Evolutionary conservation across 1,284 basidiomycete species (phyloP), one percentile per base, ranked within the genome.

Genomic region (Ganoderma sinense): DNA sequence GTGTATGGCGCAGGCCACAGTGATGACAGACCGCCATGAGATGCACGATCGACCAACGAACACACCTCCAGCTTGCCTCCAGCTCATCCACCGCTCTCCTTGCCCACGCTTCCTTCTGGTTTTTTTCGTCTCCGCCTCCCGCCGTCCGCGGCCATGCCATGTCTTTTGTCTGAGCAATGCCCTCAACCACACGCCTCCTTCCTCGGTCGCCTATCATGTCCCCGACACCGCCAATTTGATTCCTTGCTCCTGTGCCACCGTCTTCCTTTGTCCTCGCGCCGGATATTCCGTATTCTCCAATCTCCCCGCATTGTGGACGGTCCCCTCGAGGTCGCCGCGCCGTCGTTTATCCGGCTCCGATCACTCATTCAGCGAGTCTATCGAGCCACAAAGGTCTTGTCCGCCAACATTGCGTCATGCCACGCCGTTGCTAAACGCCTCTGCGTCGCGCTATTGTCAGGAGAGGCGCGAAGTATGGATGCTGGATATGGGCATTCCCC

Each of bases 1-100:
- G 40, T 60, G 65, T 71, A 62, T 62, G 69, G 72, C 56, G 33
- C 48, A 60, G 66, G 69, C 72, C 72, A 73, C 72, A 73, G 23
- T 23, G 14, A 39, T 51, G 48, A 26, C 48, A 51, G 48, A 4
- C 48, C 14, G 59, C 59, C 56, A 59, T 20, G 11, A 36, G 56
- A 39, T 39, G 36, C 59, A 23, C 39, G 23, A 41, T 41, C 59
- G 39, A 39, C 23, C 20, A 41, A 8, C 58, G 36, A 31, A 31
- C 39, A 7, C n/a, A 31, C 61, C 23, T 31, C 41, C 26, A 7
- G 43, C 39, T 53, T 45, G 40, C 61, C 23, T 31, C 41, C 26
- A 16, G 45, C 40, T 61, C 56, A 51, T 55, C 41, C 39, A 11
- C 11, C 65, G 10, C 45, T 31, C 6, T 11, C 20, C n/a, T 6